Evolutionary conservation across 2,329 filamentous ascomycete species (phyloP), one percentile per base, ranked within the genome.

Genomic region (Monilinia vaccinii-corymbosi): DNA sequence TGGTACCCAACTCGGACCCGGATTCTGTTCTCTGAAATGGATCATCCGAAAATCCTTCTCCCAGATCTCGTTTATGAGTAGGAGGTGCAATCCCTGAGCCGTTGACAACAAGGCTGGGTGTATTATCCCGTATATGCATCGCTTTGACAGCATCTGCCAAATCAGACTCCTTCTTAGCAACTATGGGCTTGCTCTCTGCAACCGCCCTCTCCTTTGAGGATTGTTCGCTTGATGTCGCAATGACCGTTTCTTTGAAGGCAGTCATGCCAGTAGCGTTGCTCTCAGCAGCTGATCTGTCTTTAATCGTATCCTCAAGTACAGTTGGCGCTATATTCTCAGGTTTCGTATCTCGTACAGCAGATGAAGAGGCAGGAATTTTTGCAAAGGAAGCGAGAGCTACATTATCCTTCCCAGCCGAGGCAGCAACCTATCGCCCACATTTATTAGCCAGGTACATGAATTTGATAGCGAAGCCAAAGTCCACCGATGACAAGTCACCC

Each of bases 1-100:
- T 97, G 3, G 86, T 91, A 44, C 79, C 83, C 32, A 85, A 74
- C 60, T 87, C 84, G 3, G 83, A 87, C 66, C 75, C 81, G 2
- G 83, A 86, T 70, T 87, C 84, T 46, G 81, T 80, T 69, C 78
- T 60, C 71, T 75, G 69, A 63, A 72, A 72, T 25, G 62, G 66
- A 59, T 72, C 67, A 28, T 72, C 71, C 14, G 67, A 60, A 52
- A 70, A 71, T 8, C 57, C 62, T 31, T 71, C 68, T 51, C 58
- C 57, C 31, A 56, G 59, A 34, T 69, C 66, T 47, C 65, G 32
- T 60, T 69, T 71, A 42, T 61, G 62, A 45, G 57, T 66, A 46
- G 49, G 47, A 58, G 42, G 56, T 36, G 58, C 56, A 50, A 62
- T 57, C n/a, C 65, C 68, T 28, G 71, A 73, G 25, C 71, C 71